Evolutionary conservation across 805 yeast species (phyloP).

Genomic region (Candida silvicultrix): DNA sequence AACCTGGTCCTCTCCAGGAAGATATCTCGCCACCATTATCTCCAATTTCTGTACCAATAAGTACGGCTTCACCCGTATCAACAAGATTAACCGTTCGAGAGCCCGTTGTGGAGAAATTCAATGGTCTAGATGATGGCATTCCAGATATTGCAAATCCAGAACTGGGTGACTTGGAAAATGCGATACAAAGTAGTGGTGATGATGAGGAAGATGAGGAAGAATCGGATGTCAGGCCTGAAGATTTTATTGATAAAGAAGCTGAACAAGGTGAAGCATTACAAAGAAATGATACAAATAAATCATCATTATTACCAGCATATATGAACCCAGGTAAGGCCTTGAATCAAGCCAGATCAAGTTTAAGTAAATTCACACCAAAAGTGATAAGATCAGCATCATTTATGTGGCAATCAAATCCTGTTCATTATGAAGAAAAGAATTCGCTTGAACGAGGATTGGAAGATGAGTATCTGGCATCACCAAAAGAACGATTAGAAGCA

Average conservation of each 20-base stretch:
- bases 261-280: neutral
- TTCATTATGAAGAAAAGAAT: constrained; percentile 46
- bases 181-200: neutral
- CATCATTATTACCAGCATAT: neutral
- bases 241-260: neutral
- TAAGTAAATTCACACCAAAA: constrained; percentile 17
- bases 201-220: neutral
- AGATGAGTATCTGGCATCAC: constrained; percentile 43
- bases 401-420: constrained; percentile 56
- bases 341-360: constrained; percentile 3
- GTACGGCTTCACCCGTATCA: neutral
- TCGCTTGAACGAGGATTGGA: constrained; percentile 34
- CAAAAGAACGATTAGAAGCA: constrained; percentile 37
- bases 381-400: constrained; percentile 19
- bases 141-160: constrained; percentile 2
- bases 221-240: neutral
- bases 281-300: neutral
- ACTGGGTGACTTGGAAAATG: neutral
- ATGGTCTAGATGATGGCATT: constrained; percentile 8
- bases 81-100: constrained; percentile 1
- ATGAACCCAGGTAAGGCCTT: neutral
- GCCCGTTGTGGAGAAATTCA: constrained; percentile 14
- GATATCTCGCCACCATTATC: neutral
- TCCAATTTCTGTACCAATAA: neutral
- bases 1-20: neutral